Percentiles rank a stretch among this genome's conserved stretches.
Conservation (phyloP, 2,329 filamentous ascomycete genomes). For the Colletotrichum sp. region DNA sequence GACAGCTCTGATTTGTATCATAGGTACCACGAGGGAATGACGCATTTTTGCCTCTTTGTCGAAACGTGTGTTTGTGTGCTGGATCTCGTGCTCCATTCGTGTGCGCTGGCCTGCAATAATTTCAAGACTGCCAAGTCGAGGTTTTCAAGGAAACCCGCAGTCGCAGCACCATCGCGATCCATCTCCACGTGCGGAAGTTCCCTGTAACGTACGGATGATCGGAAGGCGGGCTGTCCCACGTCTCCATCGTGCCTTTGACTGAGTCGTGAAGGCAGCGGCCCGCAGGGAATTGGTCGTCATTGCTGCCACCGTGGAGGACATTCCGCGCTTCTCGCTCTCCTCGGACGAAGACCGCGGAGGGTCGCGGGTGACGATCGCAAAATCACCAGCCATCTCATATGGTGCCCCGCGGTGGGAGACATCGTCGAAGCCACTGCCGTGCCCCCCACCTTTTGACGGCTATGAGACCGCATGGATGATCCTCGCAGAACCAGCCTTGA, state of each 20-base stretch:
- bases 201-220: constrained; percentile 10
- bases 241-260: neutral
- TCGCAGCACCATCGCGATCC: neutral
- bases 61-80: neutral
- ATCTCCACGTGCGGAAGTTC: neutral
- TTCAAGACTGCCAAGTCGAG: neutral
- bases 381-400: neutral
- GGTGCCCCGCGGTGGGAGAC: neutral
- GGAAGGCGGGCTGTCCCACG: neutral
- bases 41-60: constrained; percentile 4
- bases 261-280: neutral
- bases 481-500: constrained; percentile 2
- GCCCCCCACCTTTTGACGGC: constrained; percentile 6
- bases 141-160: neutral
- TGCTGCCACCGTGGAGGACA: neutral
- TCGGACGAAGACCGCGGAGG: neutral
- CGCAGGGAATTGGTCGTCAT: neutral
- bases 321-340: constrained; percentile 1
- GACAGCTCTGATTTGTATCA: constrained; percentile 5
- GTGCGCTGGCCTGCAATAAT: neutral
- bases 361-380: neutral
- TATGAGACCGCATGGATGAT: constrained; percentile 8
- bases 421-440: constrained; percentile 1
- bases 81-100: neutral
- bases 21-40: constrained; percentile 18